Conservation (phyloP, 495 filamentous ascomycete genomes). For the Neurospora sp. region DNA sequence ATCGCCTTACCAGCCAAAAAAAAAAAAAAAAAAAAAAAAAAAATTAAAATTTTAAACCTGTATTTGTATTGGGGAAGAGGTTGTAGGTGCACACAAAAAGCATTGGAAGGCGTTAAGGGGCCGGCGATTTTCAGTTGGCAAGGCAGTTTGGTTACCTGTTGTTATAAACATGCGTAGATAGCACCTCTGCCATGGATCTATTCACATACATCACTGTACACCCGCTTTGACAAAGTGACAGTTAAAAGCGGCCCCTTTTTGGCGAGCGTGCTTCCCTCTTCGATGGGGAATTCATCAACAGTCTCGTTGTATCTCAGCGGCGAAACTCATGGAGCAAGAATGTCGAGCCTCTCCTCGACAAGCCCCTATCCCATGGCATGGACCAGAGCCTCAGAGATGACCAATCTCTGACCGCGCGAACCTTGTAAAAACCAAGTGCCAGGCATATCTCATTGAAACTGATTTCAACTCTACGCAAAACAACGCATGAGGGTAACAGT, state of each 20-base stretch:
- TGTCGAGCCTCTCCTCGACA: background rate
- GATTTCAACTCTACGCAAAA: background rate
- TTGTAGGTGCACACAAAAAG: background rate
- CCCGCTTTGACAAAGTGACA: background rate
- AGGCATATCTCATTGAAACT: background rate
- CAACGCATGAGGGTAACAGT: background rate
- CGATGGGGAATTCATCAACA: background rate
- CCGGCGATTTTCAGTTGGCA: background rate
- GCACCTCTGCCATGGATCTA: background rate
- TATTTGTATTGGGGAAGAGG: background rate
- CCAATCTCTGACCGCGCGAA: background rate
- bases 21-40: background rate
- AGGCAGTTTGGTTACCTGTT: background rate
- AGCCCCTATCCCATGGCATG: background rate
- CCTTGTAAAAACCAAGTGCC: background rate
- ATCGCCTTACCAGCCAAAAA: background rate
- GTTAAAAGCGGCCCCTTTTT: background rate
- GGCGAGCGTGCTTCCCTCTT: background rate
- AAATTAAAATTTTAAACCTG: background rate
- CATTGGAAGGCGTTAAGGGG: conserved; percentile 12
- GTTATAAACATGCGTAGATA: background rate
- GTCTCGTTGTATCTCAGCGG: background rate
- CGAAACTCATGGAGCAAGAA: background rate
- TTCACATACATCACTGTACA: background rate
- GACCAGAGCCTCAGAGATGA: background rate